Base-by-base conservation (phyloP, 768 basidiomycete species). In the Rubroboletus pulcherrimus region DNA sequence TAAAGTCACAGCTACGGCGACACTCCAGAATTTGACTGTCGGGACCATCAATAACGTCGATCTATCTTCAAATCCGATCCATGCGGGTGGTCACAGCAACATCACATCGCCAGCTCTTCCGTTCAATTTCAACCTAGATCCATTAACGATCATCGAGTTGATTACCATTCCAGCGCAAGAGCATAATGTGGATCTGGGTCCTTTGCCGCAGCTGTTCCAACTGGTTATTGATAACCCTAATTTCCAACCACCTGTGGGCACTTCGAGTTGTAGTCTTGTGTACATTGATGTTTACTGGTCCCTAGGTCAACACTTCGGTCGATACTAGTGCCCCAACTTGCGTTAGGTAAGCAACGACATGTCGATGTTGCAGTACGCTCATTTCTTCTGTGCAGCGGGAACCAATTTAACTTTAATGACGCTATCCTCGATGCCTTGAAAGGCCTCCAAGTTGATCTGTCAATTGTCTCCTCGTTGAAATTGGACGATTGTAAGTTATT, bases 351-450 rank as follows among this genome's bases (percentile, higher is more conserved):
- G 49, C 60, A 63, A 49, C 14, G 8, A 17, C 10, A 35, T 4
- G 42, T 34, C 5, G 33, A 12, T 17, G 12, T 44, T 14, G 0
- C 10, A 19, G 14, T 30, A 30, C 59, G 31, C 58, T 64, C 51
- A 58, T 54, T 39, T 47, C 26, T 38, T 50, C 21, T 56, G 14
- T 38, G 26, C 55, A 87, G 87, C 64, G 86, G 86, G 14, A 72
- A 81, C 7, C 87, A 89, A 61, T 86, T 87, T 56, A 79, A 86
- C 61, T 77, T 81, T 15, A 66, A 73, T 29, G 78, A 74, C 8
- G 85, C 86, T 30, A 86, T 89, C 56, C 72, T 90, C 52, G 75
- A 79, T n/a, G 75, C 86, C 4, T 66, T 90, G 49, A 76, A 80
- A 34, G 78, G 78, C 53, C 75, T 90, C 38, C 74, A 78, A 63